A percentile compares a stretch with the other conserved stretches of the same genome.
phyloP scores from a whole-genome alignment of 805 yeast species.

The Candida khao-thaluensis region DNA sequence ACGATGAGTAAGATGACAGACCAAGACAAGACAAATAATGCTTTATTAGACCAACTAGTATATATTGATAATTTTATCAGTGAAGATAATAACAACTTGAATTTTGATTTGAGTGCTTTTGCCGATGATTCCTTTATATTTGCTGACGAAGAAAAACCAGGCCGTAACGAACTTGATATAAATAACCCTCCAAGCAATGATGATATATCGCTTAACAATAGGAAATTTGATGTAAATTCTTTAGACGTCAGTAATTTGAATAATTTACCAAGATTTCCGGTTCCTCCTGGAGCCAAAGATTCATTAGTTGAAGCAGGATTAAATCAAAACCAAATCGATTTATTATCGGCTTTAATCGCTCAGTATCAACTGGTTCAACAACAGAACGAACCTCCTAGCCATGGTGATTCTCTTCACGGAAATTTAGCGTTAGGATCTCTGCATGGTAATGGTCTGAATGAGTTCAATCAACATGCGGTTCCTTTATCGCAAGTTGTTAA shows the following conservation, averaged over 20 bases:
- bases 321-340: constrained; percentile 66
- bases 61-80: constrained; percentile 77
- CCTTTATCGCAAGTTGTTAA: constrained; percentile 1
- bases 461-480: neutral
- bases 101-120: constrained; percentile 70
- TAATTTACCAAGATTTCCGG: constrained; percentile 57
- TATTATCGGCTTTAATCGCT: constrained; percentile 70
- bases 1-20: constrained; percentile 6
- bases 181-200: neutral
- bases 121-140: constrained; percentile 79
- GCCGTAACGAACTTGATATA: constrained; percentile 18
- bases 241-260: constrained; percentile 9
- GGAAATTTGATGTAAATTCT: neutral
- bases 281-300: constrained; percentile 70
- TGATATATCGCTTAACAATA: neutral
- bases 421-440: neutral
- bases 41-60: constrained; percentile 71
- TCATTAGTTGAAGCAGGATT: constrained; percentile 67
- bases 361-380: constrained; percentile 49
- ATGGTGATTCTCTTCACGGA: neutral
- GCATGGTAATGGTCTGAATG: neutral
- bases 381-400: neutral
- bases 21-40: constrained; percentile 21
- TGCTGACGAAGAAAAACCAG: constrained; percentile 78
- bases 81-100: constrained; percentile 40